Evolutionary conservation across 352 stramenopile genomes (phyloP), one percentile per base, ranked within the genome.

Genomic region (Globisporangium spiculum): DNA sequence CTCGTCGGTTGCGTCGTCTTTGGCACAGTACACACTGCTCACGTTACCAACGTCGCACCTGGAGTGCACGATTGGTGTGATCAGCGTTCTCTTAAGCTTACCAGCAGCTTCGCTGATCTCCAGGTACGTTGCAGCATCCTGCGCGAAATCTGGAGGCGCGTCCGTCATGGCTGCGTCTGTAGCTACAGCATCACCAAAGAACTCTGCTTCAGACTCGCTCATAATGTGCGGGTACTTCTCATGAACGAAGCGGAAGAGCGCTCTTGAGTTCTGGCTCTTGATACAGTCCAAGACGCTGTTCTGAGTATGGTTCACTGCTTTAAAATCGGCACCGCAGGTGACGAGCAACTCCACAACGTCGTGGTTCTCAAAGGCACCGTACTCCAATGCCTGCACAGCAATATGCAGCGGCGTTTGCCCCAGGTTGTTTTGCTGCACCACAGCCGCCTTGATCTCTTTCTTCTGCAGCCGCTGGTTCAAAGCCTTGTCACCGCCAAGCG

Each of bases 351-450:
- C 60, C 12, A 90, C 44, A 4, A 94, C 65, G 16, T 69, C 44
- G 0, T 72, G 76, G 59, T 90, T 92, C 64, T 94, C 86, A 67
- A 84, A 89, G 0, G 86, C 91, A 0, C 80, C 80, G 24, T 84
- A 84, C 18, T 71, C 57, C 3, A 81, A 64, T 9, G 83, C 79
- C 22, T 86, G 74, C 4, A 93, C 75, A 36, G 77, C 80, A 27
- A 88, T 64, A 61, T 91, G 85, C n/a, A 89, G 68, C 1, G 74
- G 75, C 0, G 80, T 87, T 57, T 87, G 69, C 0, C 85, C 85
- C 12, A 58, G 38, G 6, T 65, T 44, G 63, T 93, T 91, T 2
- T 63, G 64, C 44, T 83, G 74, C 1, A 27, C 59, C 20, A 90
- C 54, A 4, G 80, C 78, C 18, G 44, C 16, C 54, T 82, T 83